Conservation (phyloP, 768 basidiomycete species). For the Boletus rufocinnamomeus region DNA sequence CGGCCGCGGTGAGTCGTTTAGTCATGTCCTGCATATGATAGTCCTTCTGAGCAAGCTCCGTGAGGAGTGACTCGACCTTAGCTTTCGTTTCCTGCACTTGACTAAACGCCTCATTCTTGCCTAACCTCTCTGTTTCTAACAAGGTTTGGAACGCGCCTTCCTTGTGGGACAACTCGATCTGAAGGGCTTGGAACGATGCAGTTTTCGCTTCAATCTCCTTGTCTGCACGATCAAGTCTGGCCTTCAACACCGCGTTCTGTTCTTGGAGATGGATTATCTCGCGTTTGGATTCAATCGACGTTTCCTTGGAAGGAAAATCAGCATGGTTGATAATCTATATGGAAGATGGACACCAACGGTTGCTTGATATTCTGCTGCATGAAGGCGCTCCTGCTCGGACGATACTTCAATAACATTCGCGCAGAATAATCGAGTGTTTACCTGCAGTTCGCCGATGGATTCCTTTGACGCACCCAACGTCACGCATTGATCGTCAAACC, state of each 20-base stretch:
- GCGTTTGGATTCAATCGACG: slow-evolving; percentile 12
- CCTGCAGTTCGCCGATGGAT: slow-evolving; percentile 53
- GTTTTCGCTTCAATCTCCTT: slow-evolving; percentile 13
- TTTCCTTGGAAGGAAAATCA: slow-evolving; percentile 20
- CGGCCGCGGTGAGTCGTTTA: slow-evolving; percentile 25
- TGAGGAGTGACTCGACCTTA: slow-evolving; percentile 23
- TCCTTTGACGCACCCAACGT: slow-evolving; percentile 58
- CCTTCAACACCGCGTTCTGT: slow-evolving; percentile 22
- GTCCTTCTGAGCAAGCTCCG: slow-evolving; percentile 26
- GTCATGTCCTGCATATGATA: slow-evolving; percentile 22
- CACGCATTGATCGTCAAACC: slow-evolving; percentile 57
- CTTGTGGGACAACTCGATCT: slow-evolving; percentile 27
- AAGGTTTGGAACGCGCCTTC: slow-evolving; percentile 27
- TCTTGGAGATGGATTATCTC: slow-evolving; percentile 25
- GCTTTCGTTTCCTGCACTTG: slow-evolving; percentile 23
- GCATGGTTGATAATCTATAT: no score
- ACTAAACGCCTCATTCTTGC: slow-evolving; percentile 22
- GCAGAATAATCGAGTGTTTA: slow-evolving; percentile 13
- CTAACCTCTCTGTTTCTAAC: slow-evolving; percentile 27
- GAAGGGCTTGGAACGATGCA: slow-evolving; percentile 18
- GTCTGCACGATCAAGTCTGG: slow-evolving; percentile 16
- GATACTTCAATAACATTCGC: background rate
- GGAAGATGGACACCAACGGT: slow-evolving; percentile 15
- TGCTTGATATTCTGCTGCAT: slow-evolving; percentile 18
- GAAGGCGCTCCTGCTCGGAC: slow-evolving; percentile 26